Conservation (phyloP, 2,329 filamentous ascomycete genomes). For the Coleophoma cylindrospora region DNA sequence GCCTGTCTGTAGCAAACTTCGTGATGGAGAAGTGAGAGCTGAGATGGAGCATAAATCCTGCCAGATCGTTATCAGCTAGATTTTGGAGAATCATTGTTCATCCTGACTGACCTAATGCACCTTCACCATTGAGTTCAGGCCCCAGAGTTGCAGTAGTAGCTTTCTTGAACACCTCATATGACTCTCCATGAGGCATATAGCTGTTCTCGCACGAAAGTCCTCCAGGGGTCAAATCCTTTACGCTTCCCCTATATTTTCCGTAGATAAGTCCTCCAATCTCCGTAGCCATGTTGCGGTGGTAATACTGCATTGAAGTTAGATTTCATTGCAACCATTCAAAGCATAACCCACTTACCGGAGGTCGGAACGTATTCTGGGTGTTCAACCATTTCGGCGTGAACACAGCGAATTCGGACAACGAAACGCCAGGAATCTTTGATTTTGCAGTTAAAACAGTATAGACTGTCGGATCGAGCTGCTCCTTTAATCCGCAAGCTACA, state of each 20-base stretch:
- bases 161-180: constrained; percentile 37
- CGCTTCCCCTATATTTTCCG: constrained; percentile 35
- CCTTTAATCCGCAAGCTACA: constrained; percentile 50
- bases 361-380: constrained; percentile 46
- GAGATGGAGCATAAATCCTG: constrained; percentile 43
- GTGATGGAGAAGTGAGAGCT: constrained; percentile 48
- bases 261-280: constrained; percentile 38
- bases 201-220: constrained; percentile 35
- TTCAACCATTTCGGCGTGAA: constrained; percentile 63
- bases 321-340: too few species aligned
- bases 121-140: constrained; percentile 36
- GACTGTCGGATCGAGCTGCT: constrained; percentile 62
- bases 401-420: constrained; percentile 58
- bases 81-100: too few species aligned
- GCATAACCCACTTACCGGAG: constrained; percentile 26
- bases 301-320: constrained; percentile 30
- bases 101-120: constrained; percentile 25
- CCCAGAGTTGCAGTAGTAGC: constrained; percentile 40
- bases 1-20: constrained; percentile 37
- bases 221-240: constrained; percentile 39
- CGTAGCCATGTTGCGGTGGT: constrained; percentile 45
- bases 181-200: constrained; percentile 43
- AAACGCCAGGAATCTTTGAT: constrained; percentile 44
- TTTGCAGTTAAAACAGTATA: constrained; percentile 59
- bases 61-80: too few species aligned